Percentiles rank a stretch among this genome's conserved stretches.
Evolutionary conservation across 495 filamentous ascomycete species (phyloP).

Genomic region (Lichina pygmaea): DNA sequence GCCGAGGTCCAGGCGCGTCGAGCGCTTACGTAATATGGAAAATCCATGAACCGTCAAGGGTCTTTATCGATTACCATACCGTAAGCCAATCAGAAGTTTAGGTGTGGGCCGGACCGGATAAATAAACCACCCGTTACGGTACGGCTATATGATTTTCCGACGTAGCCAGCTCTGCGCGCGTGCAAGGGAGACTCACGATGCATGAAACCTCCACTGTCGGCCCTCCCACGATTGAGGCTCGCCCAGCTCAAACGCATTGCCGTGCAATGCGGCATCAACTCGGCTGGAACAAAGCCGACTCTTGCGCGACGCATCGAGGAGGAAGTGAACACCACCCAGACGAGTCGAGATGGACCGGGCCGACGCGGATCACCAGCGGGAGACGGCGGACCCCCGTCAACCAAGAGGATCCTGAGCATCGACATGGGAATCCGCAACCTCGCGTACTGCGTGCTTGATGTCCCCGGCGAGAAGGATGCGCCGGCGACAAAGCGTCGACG

Average conservation of each 20-base stretch:
- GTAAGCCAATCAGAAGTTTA: too few relatives aligned
- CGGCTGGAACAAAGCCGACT: slow-evolving; percentile 20
- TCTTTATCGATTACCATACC: too few relatives aligned
- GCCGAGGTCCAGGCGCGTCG: too few relatives aligned
- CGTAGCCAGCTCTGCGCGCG: neutral
- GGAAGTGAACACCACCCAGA: neutral
- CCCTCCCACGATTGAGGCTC: slow-evolving; percentile 18
- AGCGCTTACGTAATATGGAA: too few relatives aligned
- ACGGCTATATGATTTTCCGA: too few relatives aligned
- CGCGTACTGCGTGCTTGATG: slow-evolving; percentile 37
- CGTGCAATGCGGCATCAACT: slow-evolving; percentile 22
- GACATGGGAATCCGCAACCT: slow-evolving; percentile 76
- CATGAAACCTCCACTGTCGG: slow-evolving; percentile 7
- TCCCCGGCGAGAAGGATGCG: slow-evolving; percentile 7
- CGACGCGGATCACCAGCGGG: neutral
- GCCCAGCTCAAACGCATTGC: slow-evolving; percentile 23
- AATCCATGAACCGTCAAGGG: too few relatives aligned
- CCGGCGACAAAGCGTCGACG: neutral
- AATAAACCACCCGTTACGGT: too few relatives aligned
- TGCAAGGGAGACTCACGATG: neutral
- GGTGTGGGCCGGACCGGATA: too few relatives aligned
- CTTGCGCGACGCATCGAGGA: slow-evolving; percentile 9
- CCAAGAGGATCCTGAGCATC: slow-evolving; percentile 40
- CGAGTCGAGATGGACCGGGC: neutral
- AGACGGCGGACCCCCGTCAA: neutral